These are phyloP conservation scores for Groenewaldozyma auringiensis DNA, from an alignment of 1,139 yeast genomes.

Conservation along the genomic window DNA sequence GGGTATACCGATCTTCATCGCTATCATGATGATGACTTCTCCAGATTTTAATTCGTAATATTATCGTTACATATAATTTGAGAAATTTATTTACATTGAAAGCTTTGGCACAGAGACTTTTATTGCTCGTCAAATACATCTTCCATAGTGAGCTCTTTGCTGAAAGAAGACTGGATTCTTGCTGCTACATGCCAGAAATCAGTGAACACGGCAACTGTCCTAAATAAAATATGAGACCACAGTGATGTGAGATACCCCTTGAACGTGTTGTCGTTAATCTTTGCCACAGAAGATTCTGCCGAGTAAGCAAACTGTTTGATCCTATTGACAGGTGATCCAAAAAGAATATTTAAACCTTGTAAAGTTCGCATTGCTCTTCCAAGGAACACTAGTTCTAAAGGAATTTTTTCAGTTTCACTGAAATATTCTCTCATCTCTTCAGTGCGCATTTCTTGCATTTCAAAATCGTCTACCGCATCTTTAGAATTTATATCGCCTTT, in stretches of 20 bases:
- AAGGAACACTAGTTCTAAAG: constrained; percentile 53
- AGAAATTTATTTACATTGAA: not conserved
- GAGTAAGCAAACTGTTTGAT: constrained; percentile 53
- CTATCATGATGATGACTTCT: no score
- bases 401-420: constrained; percentile 57
- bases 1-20: no score
- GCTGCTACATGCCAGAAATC: constrained; percentile 38
- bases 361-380: constrained; percentile 69
- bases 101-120: no score
- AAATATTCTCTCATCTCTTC: constrained; percentile 43
- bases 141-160: constrained; percentile 13
- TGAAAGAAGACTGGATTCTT: constrained; percentile 28
- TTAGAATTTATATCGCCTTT: not conserved
- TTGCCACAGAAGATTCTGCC: constrained; percentile 31
- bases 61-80: no score
- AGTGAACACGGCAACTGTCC: constrained; percentile 37
- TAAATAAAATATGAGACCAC: constrained; percentile 32
- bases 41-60: no score
- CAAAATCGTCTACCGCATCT: constrained; percentile 26
- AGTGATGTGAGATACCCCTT: constrained; percentile 14
- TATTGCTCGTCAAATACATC: constrained; percentile 17
- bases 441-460: constrained; percentile 34
- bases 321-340: constrained; percentile 69
- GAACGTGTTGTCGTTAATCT: constrained; percentile 9
- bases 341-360: constrained; percentile 56